A percentile compares a stretch with the other conserved stretches of the same genome.
Conservation (phyloP, 768 basidiomycete species). For the Rhizopogon roseolus region DNA sequence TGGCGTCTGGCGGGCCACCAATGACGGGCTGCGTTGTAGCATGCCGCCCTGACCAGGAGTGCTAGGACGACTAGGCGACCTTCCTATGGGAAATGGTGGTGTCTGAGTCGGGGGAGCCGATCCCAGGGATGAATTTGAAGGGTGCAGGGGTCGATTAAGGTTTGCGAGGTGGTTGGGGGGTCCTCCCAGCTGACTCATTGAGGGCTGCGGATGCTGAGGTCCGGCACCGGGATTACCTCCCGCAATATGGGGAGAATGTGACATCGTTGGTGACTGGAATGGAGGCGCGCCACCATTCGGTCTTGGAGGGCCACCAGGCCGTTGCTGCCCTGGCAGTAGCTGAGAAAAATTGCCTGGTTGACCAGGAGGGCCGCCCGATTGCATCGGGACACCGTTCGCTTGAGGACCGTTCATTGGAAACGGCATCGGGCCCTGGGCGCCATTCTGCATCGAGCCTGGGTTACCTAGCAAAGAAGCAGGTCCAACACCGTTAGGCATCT, state of each 20-base stretch:
- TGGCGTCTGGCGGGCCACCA: constrained; percentile 44
- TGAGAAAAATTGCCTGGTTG: constrained; percentile 29
- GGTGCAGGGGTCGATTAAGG: constrained; percentile 46
- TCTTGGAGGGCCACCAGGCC: constrained; percentile 25
- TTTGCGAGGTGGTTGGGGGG: constrained; percentile 48
- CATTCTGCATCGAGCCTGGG: constrained; percentile 23
- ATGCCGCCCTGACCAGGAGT: constrained; percentile 44
- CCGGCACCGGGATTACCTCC: constrained; percentile 27
- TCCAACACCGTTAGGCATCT: constrained; percentile 27
- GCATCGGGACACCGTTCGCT: constrained; percentile 40
- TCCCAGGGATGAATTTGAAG: constrained; percentile 37
- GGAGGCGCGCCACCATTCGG: constrained; percentile 41
- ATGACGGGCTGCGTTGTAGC: constrained; percentile 54
- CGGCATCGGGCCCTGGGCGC: constrained; percentile 14
- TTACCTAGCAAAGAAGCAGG: constrained; percentile 20
- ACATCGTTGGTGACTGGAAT: constrained; percentile 64
- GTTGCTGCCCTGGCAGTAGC: constrained; percentile 30
- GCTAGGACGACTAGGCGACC: constrained; percentile 58
- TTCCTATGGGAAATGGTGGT: constrained; percentile 37
- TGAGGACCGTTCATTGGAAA: constrained; percentile 27
- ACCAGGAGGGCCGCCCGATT: constrained; percentile 18
- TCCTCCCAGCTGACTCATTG: constrained; percentile 45
- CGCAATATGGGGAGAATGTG: constrained; percentile 51
- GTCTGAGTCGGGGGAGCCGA: constrained; percentile 35
- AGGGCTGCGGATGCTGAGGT: constrained; percentile 29